Percentiles rank a stretch among this genome's conserved stretches.
phyloP scores from a whole-genome alignment of 768 basidiomycete genomes.

The Dictyophora rubrovolvata region DNA sequence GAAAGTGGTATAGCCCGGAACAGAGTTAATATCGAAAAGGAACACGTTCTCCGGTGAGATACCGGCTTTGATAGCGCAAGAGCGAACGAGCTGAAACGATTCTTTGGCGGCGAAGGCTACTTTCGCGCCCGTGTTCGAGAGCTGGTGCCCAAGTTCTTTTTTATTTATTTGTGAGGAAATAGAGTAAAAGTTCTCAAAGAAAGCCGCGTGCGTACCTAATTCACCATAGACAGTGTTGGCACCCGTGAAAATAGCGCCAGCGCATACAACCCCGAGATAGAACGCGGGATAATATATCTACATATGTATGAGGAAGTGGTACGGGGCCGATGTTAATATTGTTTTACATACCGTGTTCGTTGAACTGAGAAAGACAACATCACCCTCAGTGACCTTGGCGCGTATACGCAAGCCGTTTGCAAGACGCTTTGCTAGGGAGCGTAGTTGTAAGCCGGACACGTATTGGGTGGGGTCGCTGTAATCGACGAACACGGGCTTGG shows the following conservation, averaged over 20 bases:
- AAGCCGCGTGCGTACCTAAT: background rate
- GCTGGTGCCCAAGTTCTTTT: slow-evolving; percentile 9
- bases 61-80: slow-evolving; percentile 5
- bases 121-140: slow-evolving; percentile 9
- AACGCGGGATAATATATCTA: slow-evolving; percentile 8
- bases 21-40: slow-evolving; percentile 3
- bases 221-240: slow-evolving; percentile 9
- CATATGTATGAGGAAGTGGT: background rate
- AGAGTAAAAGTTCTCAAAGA: background rate
- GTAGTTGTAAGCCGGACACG: slow-evolving; percentile 3
- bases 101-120: slow-evolving; percentile 7
- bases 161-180: background rate
- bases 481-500: slow-evolving; percentile 6
- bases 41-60: slow-evolving; percentile 6
- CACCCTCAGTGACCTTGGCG: background rate
- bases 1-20: slow-evolving; percentile 6
- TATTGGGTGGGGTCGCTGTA: background rate
- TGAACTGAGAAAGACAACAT: slow-evolving; percentile 5
- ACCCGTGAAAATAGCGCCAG: slow-evolving; percentile 8
- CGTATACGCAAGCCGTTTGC: slow-evolving; percentile 2
- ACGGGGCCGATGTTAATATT: background rate
- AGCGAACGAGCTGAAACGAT: background rate
- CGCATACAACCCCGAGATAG: slow-evolving; percentile 7
- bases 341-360: slow-evolving; percentile 1
- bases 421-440: slow-evolving; percentile 2